phyloP scores from a whole-genome alignment of 108 stramenopile genomes.

The Phaeodactylum tricornutum region DNA sequence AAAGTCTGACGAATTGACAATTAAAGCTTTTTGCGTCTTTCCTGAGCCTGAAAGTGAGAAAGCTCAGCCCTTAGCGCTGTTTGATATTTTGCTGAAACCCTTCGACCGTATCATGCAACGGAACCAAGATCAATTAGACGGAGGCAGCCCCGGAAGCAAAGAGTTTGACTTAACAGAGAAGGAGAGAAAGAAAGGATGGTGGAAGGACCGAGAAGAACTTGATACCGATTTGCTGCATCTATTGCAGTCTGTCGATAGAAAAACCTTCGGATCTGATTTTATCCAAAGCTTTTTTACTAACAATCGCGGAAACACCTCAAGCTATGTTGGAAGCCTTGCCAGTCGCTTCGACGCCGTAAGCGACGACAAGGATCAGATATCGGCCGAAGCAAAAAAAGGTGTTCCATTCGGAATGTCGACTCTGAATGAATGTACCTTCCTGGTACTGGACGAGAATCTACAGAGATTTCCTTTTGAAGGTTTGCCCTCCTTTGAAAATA shows the following conservation, averaged over 20 bases:
- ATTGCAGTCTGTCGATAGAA: slow-evolving; percentile 30
- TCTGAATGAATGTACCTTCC: slow-evolving; percentile 29
- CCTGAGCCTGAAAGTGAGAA: slow-evolving; percentile 4
- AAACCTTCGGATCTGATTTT: slow-evolving; percentile 21
- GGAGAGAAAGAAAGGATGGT: slow-evolving; percentile 52
- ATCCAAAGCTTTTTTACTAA: slow-evolving; percentile 8
- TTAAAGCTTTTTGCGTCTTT: slow-evolving; percentile 25
- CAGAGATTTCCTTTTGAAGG: slow-evolving; percentile 93
- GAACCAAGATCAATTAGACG: slow-evolving; percentile 57
- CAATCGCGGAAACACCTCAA: slow-evolving; percentile 1
- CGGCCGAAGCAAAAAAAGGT: neutral
- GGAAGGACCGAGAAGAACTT: slow-evolving; percentile 48
- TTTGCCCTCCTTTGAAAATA: slow-evolving; percentile 55
- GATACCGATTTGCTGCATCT: slow-evolving; percentile 42
- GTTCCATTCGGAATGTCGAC: neutral
- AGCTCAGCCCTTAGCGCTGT: neutral
- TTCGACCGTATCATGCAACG: slow-evolving; percentile 57
- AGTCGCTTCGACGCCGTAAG: neutral
- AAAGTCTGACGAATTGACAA: neutral
- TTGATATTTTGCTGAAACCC: slow-evolving; percentile 39
- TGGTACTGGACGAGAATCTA: slow-evolving; percentile 89
- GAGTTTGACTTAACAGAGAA: slow-evolving; percentile 18
- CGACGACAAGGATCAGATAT: neutral
- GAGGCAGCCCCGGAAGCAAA: slow-evolving; percentile 23
- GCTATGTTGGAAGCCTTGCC: neutral